Conservation (phyloP, 129 eudicot species). For the Tanacetum coccineum region DNA sequence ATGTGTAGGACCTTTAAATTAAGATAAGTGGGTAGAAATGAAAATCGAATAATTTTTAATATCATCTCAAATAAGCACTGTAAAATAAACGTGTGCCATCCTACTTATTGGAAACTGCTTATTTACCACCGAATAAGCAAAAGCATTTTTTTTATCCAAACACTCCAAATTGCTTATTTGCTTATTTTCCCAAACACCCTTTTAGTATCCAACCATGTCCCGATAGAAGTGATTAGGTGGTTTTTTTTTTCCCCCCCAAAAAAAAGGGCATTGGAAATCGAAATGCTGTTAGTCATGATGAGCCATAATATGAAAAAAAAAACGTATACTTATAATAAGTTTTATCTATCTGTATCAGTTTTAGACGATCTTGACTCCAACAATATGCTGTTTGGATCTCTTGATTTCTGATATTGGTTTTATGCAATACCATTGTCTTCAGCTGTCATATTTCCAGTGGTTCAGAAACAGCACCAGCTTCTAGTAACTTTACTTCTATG, state of each 20-base stretch:
- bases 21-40: too few relatives aligned
- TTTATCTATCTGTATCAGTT: background rate
- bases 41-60: too few relatives aligned
- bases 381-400: slow-evolving; percentile 13
- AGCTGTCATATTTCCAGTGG: slow-evolving; percentile 89
- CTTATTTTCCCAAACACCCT: background rate
- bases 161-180: too few relatives aligned
- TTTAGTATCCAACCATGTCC: background rate
- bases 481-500: slow-evolving; percentile 97
- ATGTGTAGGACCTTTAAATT: too few relatives aligned
- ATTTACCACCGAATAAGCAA: too few relatives aligned
- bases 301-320: background rate
- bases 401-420: slow-evolving; percentile 15
- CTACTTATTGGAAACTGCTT: too few relatives aligned
- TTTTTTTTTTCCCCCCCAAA: too few relatives aligned
- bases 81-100: too few relatives aligned
- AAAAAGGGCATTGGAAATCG: background rate
- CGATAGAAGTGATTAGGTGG: background rate
- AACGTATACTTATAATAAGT: background rate
- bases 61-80: too few relatives aligned
- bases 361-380: background rate
- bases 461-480: slow-evolving; percentile 96
- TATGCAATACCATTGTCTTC: too few relatives aligned
- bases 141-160: too few relatives aligned
- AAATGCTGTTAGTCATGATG: background rate